Conservation (phyloP, 306 rosid species). For the Morella rubra region DNA sequence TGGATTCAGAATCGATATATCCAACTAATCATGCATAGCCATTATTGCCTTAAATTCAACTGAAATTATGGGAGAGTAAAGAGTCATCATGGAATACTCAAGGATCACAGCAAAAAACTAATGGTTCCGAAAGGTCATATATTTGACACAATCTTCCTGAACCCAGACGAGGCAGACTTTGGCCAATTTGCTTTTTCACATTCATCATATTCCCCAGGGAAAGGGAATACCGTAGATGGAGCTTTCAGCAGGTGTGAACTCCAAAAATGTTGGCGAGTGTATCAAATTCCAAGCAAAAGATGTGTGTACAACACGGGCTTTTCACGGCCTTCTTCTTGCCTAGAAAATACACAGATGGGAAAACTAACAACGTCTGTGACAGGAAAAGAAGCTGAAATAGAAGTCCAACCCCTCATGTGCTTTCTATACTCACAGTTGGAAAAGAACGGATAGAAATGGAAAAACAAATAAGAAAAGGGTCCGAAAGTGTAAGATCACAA, state of each 20-base stretch:
- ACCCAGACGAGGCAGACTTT: no score
- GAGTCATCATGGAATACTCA: no score
- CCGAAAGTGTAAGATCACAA: not conserved
- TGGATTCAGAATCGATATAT: no score
- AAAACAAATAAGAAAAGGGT: not conserved
- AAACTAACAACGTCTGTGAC: not conserved
- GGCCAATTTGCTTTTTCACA: not conserved
- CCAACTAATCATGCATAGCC: no score
- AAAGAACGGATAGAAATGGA: not conserved
- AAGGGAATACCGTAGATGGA: not conserved
- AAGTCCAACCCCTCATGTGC: no score
- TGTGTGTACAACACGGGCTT: not conserved
- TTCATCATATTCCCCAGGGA: not conserved
- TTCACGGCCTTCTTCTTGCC: not conserved
- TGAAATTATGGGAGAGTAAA: no score
- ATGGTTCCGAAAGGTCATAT: not conserved
- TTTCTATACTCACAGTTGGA: no score
- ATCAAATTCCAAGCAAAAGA: not conserved
- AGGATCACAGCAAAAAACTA: no score
- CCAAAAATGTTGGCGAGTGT: not conserved
- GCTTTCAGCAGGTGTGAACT: not conserved
- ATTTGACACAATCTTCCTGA: not conserved
- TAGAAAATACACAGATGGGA: not conserved
- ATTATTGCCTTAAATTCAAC: no score
- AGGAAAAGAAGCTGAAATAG: not conserved